These are phyloP conservation scores for Rubia balearica DNA, from an alignment of 305 asterid species.

Conservation along the genomic window DNA sequence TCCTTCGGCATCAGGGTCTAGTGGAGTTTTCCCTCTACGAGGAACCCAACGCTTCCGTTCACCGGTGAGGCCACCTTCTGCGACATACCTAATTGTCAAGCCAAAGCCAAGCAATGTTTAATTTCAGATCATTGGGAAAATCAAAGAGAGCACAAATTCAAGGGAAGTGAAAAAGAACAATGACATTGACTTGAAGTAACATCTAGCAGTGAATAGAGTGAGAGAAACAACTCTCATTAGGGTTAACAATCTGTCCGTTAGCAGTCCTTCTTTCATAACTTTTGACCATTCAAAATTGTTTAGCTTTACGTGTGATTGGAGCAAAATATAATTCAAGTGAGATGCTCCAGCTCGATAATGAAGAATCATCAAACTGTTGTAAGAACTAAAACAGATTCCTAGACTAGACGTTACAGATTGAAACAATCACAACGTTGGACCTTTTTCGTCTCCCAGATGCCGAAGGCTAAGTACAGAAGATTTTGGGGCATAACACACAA, in stretches of 20 bases:
- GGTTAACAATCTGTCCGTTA: not conserved
- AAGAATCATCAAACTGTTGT: not conserved
- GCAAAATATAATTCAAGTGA: not conserved
- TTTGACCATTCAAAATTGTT: not conserved
- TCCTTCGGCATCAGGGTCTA: constrained; percentile 96
- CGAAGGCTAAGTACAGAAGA: not conserved
- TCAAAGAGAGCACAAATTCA: constrained; percentile 5
- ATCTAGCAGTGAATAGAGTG: not conserved
- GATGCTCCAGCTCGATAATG: not conserved
- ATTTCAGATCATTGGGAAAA: not conserved
- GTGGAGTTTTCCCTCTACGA: constrained; percentile 90
- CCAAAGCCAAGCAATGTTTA: constrained; percentile 24
- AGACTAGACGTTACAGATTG: not conserved
- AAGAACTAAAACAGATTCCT: not conserved
- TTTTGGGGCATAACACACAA: not conserved
- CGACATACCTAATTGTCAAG: constrained; percentile 59
- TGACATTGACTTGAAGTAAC: not conserved
- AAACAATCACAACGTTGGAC: not conserved
- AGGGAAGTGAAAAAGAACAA: not conserved
- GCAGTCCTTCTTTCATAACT: constrained; percentile 4
- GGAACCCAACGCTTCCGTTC: constrained; percentile 99
- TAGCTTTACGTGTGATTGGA: not conserved
- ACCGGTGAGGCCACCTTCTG: constrained; percentile 98
- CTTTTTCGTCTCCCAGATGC: not conserved
- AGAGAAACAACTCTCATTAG: not conserved